A percentile compares a stretch with the other conserved stretches of the same genome.
Evolutionary conservation across 1,284 basidiomycete species (phyloP).

Genomic region (Cryptococcus sp.): DNA sequence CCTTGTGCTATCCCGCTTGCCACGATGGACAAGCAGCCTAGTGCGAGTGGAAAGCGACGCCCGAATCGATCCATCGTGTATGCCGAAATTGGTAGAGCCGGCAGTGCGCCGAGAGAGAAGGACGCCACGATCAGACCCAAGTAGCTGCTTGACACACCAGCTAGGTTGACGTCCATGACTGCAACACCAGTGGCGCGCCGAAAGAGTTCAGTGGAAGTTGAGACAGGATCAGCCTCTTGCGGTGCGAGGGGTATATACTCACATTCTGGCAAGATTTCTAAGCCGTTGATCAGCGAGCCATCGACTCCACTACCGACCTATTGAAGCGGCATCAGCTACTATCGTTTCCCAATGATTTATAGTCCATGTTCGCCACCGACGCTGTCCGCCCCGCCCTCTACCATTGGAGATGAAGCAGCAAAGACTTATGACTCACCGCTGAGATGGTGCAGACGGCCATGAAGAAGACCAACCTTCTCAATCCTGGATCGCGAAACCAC

Average conservation of each 20-base stretch:
- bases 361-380: too few species aligned
- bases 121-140: conserved; percentile 6
- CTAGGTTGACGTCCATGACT: conserved; percentile 12
- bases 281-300: conserved; percentile 4
- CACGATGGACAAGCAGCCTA: conserved; percentile 11
- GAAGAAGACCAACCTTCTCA: conserved; percentile 4
- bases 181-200: background rate
- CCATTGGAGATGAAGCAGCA: too few species aligned
- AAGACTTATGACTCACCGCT: background rate
- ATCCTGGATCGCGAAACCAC: conserved; percentile 5
- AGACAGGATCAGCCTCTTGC: background rate
- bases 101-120: conserved; percentile 12
- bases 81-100: conserved; percentile 12
- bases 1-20: conserved; percentile 10
- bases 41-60: background rate
- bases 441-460: conserved; percentile 10
- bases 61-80: conserved; percentile 10
- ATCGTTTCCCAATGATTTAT: background rate
- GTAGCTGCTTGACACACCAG: conserved; percentile 7
- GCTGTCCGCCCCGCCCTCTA: too few species aligned
- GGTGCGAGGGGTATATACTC: background rate
- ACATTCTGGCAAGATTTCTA: conserved; percentile 6
- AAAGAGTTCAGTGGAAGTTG: too few species aligned
- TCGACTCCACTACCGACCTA: conserved; percentile 7
- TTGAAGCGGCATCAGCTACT: background rate